Percentiles rank a stretch among this genome's conserved stretches.
Evolutionary conservation across 1,139 yeast species (phyloP).

Genomic region (Citeromyces hawaiiensis): DNA sequence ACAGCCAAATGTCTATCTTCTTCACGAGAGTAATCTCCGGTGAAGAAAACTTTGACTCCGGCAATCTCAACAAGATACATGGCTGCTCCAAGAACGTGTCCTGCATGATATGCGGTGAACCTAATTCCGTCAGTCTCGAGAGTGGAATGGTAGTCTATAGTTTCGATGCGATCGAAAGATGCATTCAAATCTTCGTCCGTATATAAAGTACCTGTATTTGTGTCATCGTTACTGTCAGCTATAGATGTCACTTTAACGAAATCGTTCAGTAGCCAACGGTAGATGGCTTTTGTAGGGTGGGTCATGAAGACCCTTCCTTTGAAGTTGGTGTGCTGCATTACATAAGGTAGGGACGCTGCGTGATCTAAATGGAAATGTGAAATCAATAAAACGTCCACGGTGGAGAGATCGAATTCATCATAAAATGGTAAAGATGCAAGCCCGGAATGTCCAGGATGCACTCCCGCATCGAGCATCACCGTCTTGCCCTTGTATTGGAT

Average conservation of each 20-base stretch:
- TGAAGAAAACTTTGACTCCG: slow-evolving; percentile 76
- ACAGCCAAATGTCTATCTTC: slow-evolving; percentile 90
- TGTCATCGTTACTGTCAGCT: slow-evolving; percentile 28
- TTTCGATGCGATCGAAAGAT: slow-evolving; percentile 83
- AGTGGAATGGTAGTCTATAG: slow-evolving; percentile 91
- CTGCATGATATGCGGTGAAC: slow-evolving; percentile 97
- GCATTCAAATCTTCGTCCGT: slow-evolving; percentile 83
- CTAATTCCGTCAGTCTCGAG: slow-evolving; percentile 87
- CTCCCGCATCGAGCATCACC: slow-evolving; percentile 97
- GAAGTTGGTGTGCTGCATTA: slow-evolving; percentile 93
- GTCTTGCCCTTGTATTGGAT: slow-evolving; percentile 88
- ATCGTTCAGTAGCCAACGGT: slow-evolving; percentile 88
- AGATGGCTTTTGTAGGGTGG: slow-evolving; percentile 96
- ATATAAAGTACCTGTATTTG: slow-evolving; percentile 40
- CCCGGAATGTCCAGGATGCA: slow-evolving; percentile 91
- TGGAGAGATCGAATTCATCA: slow-evolving; percentile 85
- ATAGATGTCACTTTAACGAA: slow-evolving; percentile 84
- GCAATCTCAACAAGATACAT: slow-evolving; percentile 95
- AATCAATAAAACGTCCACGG: slow-evolving; percentile 73
- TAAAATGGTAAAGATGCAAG: slow-evolving; percentile 86
- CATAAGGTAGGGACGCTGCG: slow-evolving; percentile 95
- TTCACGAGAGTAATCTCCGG: slow-evolving; percentile 95
- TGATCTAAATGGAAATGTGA: slow-evolving; percentile 96
- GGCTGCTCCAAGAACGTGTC: slow-evolving; percentile 97
- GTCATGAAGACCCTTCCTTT: slow-evolving; percentile 97